phyloP scores from a whole-genome alignment of 371 early-diverging fungal species.

The Syncephalastrum monosporum region DNA sequence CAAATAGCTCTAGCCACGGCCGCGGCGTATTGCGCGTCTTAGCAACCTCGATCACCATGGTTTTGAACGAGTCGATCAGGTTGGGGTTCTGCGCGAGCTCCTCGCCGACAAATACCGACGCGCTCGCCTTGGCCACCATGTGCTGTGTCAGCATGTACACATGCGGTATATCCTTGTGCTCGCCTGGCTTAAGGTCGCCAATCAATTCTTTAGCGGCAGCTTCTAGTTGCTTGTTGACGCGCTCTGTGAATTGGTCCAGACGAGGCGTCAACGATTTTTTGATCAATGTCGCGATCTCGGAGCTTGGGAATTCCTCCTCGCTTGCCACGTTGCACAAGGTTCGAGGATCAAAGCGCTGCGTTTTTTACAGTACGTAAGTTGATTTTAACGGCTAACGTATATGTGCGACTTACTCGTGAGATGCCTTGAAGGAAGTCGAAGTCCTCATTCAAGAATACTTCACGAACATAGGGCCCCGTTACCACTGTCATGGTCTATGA shows the following conservation, averaged over 20 bases:
- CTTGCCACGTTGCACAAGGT: neutral
- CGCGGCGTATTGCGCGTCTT: conserved; percentile 7
- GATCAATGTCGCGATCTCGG: neutral
- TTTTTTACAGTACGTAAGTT: no score
- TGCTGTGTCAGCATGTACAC: conserved; percentile 17
- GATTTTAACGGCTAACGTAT: neutral
- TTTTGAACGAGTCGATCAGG: conserved; percentile 25
- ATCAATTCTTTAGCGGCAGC: no score
- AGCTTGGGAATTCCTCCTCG: neutral
- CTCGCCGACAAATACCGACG: conserved; percentile 22
- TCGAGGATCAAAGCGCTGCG: conserved; percentile 5
- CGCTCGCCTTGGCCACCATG: conserved; percentile 21
- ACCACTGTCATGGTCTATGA: conserved; percentile 8
- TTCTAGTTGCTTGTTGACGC: no score
- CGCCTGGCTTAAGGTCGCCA: neutral
- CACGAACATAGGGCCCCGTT: conserved; percentile 15
- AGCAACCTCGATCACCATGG: conserved; percentile 20
- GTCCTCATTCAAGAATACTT: conserved; percentile 15
- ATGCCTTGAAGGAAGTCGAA: conserved; percentile 17
- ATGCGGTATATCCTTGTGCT: conserved; percentile 13
- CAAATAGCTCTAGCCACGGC: conserved; percentile 11
- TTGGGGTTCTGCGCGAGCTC: conserved; percentile 10
- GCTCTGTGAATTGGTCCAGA: neutral
- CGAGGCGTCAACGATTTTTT: conserved; percentile 3
- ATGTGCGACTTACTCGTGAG: conserved; percentile 1